Base-by-base conservation (phyloP, 805 yeast genomes). In the Kazachstania africana region DNA sequence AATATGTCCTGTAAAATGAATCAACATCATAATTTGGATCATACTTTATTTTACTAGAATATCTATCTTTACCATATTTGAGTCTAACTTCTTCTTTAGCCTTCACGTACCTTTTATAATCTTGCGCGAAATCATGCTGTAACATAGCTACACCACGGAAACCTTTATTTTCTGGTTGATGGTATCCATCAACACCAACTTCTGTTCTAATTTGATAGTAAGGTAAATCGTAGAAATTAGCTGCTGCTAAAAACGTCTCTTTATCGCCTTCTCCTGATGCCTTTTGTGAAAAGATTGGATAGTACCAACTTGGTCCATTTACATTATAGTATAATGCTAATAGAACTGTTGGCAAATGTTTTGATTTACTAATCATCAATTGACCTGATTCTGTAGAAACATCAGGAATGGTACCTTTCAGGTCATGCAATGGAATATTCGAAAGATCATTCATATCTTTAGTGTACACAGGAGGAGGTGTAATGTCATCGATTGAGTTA, bases 211-310 rank as follows among this genome's bases (percentile, higher is more conserved):
- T 63, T 50, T 75, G 82, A 50, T 63, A 67, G 50, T 59, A 72
- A 2, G 70, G 64, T 32, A 62, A 53, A 0, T 53, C 40, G 45
- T 66, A 44, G 1, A 59, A 77, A 24, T 63, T 60, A 2, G 81
- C 76, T 1, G 82, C 82, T 1, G 77, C 68, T 13, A 72, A 68
- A 46, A 78, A 78, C 0, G 87, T 77, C 40, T 79, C 88, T 47
- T 78, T 78, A 48, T 79, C 88, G 33, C 87, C 87, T 51, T 78
- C 79, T n/a, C 88, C 88, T 2, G 83, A 80, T 23, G 73, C 68
- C 8, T 83, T 83, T 52, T 79, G 91, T 0, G 82, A 72, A 39
- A 79, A 57, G 29, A 79, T 54, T 16, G 79, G 81, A 47, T 78
- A 79, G 50, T 73, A 79, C 52, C 64, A 73, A 17, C 66, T 54